These are phyloP conservation scores for Suillus alpinus DNA, from an alignment of 768 basidiomycete genomes.

Conservation along the genomic window DNA sequence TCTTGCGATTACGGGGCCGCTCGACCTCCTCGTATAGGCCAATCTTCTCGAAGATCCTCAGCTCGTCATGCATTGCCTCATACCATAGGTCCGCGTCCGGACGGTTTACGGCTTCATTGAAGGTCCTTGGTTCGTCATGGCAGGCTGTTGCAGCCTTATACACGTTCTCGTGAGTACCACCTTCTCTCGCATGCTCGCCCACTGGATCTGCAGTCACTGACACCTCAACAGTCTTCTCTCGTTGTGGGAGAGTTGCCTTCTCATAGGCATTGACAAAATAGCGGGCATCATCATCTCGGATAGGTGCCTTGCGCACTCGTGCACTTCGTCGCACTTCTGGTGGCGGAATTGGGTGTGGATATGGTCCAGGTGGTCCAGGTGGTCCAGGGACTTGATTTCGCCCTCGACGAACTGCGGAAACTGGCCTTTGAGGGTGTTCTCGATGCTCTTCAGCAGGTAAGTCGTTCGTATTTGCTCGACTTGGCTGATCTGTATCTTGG, in stretches of 20 bases:
- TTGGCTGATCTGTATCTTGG: no score
- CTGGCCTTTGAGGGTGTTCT: no score
- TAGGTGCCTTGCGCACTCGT: background rate
- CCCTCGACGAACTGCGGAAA: no score
- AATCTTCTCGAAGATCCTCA: constrained; percentile 3
- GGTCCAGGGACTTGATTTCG: no score
- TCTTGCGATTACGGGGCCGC: background rate
- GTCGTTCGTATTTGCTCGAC: no score
- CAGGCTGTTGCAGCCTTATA: background rate
- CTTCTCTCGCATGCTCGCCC: no score
- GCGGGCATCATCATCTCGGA: background rate
- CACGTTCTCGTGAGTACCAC: background rate
- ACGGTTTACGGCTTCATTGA: background rate
- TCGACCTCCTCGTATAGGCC: constrained; percentile 5
- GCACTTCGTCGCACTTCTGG: background rate
- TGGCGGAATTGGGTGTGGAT: constrained; percentile 1
- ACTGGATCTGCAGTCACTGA: no score
- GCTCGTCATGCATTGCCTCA: background rate
- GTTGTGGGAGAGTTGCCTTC: background rate
- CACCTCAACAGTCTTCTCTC: no score
- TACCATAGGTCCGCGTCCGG: constrained; percentile 2
- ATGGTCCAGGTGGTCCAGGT: background rate
- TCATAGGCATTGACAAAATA: constrained; percentile 4
- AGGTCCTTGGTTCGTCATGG: background rate
- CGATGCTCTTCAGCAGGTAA: no score